A percentile compares a stretch with the other conserved stretches of the same genome.
phyloP scores from a whole-genome alignment of 345 rosid species.

The Raphanus sativus region DNA sequence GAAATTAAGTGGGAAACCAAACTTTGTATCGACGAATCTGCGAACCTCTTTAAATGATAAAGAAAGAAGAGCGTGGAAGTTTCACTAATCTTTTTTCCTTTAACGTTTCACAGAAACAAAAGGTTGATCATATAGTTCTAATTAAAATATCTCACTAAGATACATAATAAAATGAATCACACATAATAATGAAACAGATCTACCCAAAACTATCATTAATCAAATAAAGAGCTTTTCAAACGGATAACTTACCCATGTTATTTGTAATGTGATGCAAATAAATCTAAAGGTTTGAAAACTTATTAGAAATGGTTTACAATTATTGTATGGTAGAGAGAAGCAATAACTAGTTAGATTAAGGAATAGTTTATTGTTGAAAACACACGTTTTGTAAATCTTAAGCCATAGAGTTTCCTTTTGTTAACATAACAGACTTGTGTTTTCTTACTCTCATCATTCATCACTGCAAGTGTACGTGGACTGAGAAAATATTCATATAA shows the following conservation, averaged over 20 bases:
- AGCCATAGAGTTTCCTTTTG: no score
- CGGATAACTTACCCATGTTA: no score
- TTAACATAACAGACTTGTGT: no score
- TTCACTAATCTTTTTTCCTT: neutral
- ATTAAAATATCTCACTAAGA: neutral
- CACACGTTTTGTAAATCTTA: no score
- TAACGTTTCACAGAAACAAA: neutral
- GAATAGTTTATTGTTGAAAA: no score
- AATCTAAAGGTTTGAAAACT: neutral
- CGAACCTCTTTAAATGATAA: constrained; percentile 13
- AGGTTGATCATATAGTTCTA: neutral
- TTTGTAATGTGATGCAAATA: no score
- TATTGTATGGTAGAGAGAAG: neutral
- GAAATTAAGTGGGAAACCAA: constrained; percentile 31
- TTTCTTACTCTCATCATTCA: no score
- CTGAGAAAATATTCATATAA: no score
- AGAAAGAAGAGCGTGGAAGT: constrained; percentile 17
- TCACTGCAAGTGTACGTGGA: no score
- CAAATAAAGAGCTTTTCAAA: no score
- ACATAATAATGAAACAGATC: neutral
- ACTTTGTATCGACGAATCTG: constrained; percentile 17
- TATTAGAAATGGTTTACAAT: neutral
- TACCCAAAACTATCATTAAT: no score
- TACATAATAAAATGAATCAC: neutral
- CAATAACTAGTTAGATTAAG: neutral